Base-by-base conservation (phyloP, 1,139 yeast species). In the Suhomyces ambrosiae region DNA sequence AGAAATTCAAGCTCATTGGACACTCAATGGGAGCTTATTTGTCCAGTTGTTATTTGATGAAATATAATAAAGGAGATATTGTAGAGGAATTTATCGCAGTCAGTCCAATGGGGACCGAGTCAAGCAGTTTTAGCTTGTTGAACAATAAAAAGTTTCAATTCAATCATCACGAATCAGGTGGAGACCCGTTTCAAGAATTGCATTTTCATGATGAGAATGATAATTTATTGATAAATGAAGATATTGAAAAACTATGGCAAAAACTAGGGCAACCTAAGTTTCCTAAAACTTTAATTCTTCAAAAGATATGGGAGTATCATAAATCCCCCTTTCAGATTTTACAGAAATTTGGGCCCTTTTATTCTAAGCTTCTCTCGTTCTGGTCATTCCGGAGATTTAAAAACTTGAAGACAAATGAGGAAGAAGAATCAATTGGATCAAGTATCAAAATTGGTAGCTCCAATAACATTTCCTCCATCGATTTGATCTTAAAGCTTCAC, bases 11-110 rank as follows among this genome's bases (percentile, higher is more conserved):
- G 33, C 47, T 71, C 7, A 58, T 70, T 28, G 66, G 59, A 23
- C 76, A 71, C 47, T 68, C 75, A 2, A 69, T 71, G 75, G 76
- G 76, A 5, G 76, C 70, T 2, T 71, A 71, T 42, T 49, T 71
- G 19, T 53, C 65, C 8, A 54, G 71, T 36, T 66, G 74, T 44
- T 71, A 70, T 42, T 48, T 68, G 18, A 56, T 70, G 69, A 70
- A 70, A 45, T 68, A 68, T 44, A 64, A 65, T 38, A 50, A 55
- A 7, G 49, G 38, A 1, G 28, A 41, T 4, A 41, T 41, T 2
- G 39, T 59, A 13, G 49, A 53, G 12, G 58, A 63, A 22, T 58
- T 68, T 23, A 54, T 68, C 12, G 46, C 61, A 12, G 70, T 69
- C 4, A 68, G 74, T 49, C 76, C 76, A 4, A 65, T 71, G 74